Base-by-base conservation (phyloP, 164 flowering plant species). In the Brasenia schreberi region DNA sequence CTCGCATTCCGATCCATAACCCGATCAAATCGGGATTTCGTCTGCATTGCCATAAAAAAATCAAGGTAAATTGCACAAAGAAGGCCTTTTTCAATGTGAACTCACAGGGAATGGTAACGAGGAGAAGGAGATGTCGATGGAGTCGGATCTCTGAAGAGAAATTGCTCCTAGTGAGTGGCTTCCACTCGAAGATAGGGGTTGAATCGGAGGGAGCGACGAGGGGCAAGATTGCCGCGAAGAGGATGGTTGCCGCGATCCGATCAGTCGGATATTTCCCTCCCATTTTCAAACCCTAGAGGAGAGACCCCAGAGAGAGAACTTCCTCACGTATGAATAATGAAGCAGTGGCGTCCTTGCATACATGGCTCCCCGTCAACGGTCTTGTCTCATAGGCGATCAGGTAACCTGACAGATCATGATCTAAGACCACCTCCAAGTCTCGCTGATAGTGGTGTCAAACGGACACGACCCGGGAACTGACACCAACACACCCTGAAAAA, bases 101-200 rank as follows among this genome's bases (percentile, higher is more conserved):
- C 81, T 68, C 80, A 86, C 91, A 86, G 42, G 91, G 91, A 56
- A 84, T 78, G 7, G 91, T 83, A 72, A 86, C 75, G 19, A 86
- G 12, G 49, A 86, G 79, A 14, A 86, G 76, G 33, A 83, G 49
- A 71, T 75, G 78, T 11, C 77, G 80, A 59, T 83, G 78, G 70
- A 69, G 72, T 6, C 78, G 76, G 70, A 83, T 83, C 77, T 84
- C 76, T 33, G 87, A 77, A 62, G 88, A 83, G 71, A 80, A 84
- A 71, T 86, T 86, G 11, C 19, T 70, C 67, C 77, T 74, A 17
- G 86, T 77, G 63, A 86, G 81, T 42, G 74, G 69, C 76, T 80
- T 74, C 88, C 91, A 86, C 76, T 80, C 53, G 53, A 45, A 45
- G 6, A 7, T 2, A 45, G 53, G 12, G 5, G 12, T 1, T 7